Evolutionary conservation across 1,139 yeast species (phyloP), one percentile per base, ranked within the genome.

Genomic region (Meyerozyma sp.): DNA sequence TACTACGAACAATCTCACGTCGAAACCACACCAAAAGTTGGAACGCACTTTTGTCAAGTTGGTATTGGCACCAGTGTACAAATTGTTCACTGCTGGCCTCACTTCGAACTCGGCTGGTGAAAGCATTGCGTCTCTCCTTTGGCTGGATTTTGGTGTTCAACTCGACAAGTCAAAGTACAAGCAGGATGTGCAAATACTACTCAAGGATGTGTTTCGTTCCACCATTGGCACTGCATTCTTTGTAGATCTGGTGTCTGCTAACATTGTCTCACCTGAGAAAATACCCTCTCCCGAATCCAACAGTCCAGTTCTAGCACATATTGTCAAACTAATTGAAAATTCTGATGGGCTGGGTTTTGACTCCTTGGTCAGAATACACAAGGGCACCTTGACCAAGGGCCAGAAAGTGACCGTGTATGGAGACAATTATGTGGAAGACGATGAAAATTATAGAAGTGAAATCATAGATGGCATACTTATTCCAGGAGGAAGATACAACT

Each of bases 41-140:
- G 60, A 61, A 0, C 64, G 89, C 44, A 65, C 91, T 0, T 91
- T 91, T 59, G 76, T 80, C 11, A 74, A 77, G 46, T 85, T 90
- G 51, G 71, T 93, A 8, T 65, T 90, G 14, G 81, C 79, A 16
- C 98, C 98, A 0, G 55, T 94, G 6, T 93, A 91, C 65, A 91
- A 93, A 57, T 59, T 91, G 5, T 67, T 83, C 40, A 73, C 89
- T 0, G 75, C 79, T 36, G 68, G 87, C 0, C 54, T 93, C 9
- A 78, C 90, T 0, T 66, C 77, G 32, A 79, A 79, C 27, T 63
- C 76, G 1, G 61, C 64, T 2, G 71, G 69, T 0, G 58, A 80
- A 14, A 58, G 65, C 8, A 52, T 73, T 20, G 41, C 65, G 7
- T 51, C 52, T 3, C 57, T 78, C 23, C 62, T 88, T 28, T 70